These are phyloP conservation scores for Amaranthus hypochondriacus DNA, from an alignment of 148 eudicot genomes.

Conservation along the genomic window DNA sequence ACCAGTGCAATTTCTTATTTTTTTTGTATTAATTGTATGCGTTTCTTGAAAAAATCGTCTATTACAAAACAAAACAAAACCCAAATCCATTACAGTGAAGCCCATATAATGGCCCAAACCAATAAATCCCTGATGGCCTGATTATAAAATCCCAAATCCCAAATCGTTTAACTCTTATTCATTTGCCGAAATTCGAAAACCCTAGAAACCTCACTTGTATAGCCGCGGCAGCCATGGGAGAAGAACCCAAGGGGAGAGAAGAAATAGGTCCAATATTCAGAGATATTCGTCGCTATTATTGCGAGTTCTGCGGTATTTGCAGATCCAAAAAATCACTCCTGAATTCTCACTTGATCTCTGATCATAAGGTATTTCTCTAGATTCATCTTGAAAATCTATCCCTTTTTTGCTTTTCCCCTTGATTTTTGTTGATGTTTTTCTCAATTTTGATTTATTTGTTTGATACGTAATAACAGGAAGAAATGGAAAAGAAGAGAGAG, in stretches of 20 bases:
- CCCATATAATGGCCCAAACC: too few relatives aligned
- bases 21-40: too few relatives aligned
- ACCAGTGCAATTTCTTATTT: too few relatives aligned
- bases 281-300: constrained; percentile 74
- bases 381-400: too few relatives aligned
- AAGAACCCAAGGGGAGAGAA: neutral
- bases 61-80: too few relatives aligned
- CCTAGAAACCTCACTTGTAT: neutral
- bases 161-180: too few relatives aligned
- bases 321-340: constrained; percentile 55
- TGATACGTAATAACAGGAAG: constrained; percentile 34
- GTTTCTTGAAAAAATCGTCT: too few relatives aligned
- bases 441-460: constrained; percentile 1
- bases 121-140: too few relatives aligned
- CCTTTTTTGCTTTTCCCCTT: neutral
- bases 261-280: constrained; percentile 44
- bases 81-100: too few relatives aligned
- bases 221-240: constrained; percentile 16
- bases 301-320: constrained; percentile 57
- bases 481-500: constrained; percentile 31
- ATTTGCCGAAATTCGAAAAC: constrained; percentile 4
- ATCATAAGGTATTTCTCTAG: constrained; percentile 35
- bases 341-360: constrained; percentile 36
- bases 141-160: too few relatives aligned
- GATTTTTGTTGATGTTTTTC: neutral